Evolutionary conservation across 495 filamentous ascomycete species (phyloP).

Genomic region (Penicillium ochrochloron): DNA sequence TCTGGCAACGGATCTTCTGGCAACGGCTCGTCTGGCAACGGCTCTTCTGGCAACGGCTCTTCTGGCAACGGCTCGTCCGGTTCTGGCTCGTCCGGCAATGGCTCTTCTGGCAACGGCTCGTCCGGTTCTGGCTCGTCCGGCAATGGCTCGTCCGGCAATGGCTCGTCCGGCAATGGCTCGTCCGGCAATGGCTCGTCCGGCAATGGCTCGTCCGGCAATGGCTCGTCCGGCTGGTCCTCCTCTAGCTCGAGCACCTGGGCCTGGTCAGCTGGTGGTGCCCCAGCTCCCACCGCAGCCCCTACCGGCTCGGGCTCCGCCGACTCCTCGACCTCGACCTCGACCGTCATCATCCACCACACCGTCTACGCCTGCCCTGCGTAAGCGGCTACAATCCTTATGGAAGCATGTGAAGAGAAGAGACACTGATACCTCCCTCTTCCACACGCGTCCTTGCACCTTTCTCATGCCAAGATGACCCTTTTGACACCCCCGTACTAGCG

Average conservation of each 20-base stretch:
- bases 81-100: neutral
- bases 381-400: conserved; percentile 4
- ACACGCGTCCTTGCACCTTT: conserved; percentile 14
- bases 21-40: neutral
- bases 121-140: conserved; percentile 4
- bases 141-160: neutral
- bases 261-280: conserved; percentile 10
- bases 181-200: neutral
- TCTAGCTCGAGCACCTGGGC: conserved; percentile 1
- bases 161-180: neutral
- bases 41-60: neutral
- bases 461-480: conserved; percentile 33
- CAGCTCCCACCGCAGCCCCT: conserved; percentile 25
- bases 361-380: conserved; percentile 33
- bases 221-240: conserved; percentile 6
- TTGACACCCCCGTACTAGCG: conserved; percentile 12
- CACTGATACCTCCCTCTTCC: conserved; percentile 5
- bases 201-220: conserved; percentile 3
- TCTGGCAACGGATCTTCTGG: neutral
- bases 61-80: neutral
- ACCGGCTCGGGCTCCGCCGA: neutral
- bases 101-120: conserved; percentile 3
- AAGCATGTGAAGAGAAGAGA: neutral
- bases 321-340: conserved; percentile 25
- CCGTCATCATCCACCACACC: conserved; percentile 38